Evolutionary conservation across 148 eudicot genomes (phyloP).

Genomic region (Amaranthus palmeri): DNA sequence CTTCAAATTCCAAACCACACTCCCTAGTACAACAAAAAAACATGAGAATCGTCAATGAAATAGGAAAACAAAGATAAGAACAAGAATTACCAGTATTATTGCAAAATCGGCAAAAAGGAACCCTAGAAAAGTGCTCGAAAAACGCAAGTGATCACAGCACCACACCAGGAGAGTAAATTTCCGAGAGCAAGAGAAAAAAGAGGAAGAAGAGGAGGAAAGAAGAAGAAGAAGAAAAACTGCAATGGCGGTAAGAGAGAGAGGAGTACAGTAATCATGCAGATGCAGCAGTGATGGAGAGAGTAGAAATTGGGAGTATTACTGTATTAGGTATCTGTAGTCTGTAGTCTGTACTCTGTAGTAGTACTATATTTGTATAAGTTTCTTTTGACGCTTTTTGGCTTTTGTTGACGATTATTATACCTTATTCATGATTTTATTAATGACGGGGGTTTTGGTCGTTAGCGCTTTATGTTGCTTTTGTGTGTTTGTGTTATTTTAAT

Average conservation of each 20-base stretch:
- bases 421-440: not conserved
- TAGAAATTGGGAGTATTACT: not conserved
- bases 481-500: no score
- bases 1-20: no score
- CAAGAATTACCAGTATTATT: not conserved
- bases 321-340: not conserved
- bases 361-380: not conserved
- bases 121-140: slow-evolving; percentile 7
- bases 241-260: not conserved
- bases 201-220: not conserved
- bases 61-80: not conserved
- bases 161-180: not conserved
- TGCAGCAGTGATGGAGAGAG: not conserved
- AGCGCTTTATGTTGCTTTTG: no score
- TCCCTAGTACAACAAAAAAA: no score
- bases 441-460: no score
- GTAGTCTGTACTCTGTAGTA: not conserved
- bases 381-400: not conserved
- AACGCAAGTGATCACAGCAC: not conserved
- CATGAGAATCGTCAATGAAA: not conserved
- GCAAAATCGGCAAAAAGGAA: not conserved
- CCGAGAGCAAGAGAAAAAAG: not conserved
- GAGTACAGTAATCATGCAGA: not conserved
- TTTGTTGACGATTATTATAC: not conserved
- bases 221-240: not conserved